A percentile compares a stretch with the other conserved stretches of the same genome.
These are phyloP conservation scores for Penicillium mononematosum DNA, from an alignment of 495 filamentous ascomycete genomes.

Conservation along the genomic window DNA sequence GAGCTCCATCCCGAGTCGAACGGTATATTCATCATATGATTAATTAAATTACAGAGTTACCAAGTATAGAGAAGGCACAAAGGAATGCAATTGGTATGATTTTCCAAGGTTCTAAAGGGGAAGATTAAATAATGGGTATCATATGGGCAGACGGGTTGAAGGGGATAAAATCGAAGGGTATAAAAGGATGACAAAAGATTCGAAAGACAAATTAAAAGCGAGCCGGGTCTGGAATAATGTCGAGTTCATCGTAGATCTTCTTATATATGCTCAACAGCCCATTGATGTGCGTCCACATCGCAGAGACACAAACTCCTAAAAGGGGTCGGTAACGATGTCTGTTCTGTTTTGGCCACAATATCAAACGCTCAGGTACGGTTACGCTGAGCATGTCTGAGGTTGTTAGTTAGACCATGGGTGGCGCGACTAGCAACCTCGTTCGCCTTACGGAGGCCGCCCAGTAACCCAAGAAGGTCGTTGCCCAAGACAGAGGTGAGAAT, in stretches of 20 bases:
- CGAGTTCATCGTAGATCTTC: background rate
- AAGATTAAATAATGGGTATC: conserved; percentile 5
- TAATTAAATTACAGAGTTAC: no score
- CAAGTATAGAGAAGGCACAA: background rate
- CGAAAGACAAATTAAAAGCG: background rate
- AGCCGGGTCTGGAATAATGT: background rate
- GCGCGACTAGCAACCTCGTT: conserved; percentile 13
- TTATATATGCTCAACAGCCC: background rate
- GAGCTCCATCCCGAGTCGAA: background rate
- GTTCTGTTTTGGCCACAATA: background rate
- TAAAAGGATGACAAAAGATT: background rate
- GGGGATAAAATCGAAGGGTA: no score
- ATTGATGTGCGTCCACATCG: background rate
- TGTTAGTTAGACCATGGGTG: conserved; percentile 11
- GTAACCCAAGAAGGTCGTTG: conserved; percentile 22
- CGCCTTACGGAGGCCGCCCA: conserved; percentile 21
- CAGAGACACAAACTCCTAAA: background rate
- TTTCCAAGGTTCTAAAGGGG: background rate
- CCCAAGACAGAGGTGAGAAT: conserved; percentile 6
- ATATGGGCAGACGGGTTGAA: background rate
- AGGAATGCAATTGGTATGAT: background rate
- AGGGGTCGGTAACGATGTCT: background rate
- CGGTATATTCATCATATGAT: background rate
- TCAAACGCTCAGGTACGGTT: background rate
- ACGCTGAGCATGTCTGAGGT: background rate